Conservation (phyloP, 441 rosid genomes). For the Croton setiger region DNA sequence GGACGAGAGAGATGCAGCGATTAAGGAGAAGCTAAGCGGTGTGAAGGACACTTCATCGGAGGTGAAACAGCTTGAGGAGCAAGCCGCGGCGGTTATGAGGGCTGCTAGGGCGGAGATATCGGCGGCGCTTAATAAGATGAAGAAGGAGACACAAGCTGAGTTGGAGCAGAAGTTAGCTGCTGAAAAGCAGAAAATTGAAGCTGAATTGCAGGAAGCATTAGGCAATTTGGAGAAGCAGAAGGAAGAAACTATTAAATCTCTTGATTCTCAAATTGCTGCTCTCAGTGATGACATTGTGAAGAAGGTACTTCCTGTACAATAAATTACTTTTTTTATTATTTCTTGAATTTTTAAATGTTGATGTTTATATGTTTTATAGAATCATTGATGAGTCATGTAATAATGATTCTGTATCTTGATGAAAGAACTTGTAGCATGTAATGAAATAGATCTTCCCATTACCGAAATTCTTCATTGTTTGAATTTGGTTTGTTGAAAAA, state of each 20-base stretch:
- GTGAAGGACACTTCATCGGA: conserved; percentile 78
- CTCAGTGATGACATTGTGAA: conserved; percentile 81
- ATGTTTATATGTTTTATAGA: conserved; percentile 9
- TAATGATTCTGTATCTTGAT: no score
- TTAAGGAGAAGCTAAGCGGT: conserved; percentile 70
- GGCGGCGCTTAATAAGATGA: conserved; percentile 79
- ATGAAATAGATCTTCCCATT: no score
- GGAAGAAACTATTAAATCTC: conserved; percentile 64
- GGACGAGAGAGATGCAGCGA: conserved; percentile 73
- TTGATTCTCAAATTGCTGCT: conserved; percentile 78
- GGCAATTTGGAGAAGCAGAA: conserved; percentile 75
- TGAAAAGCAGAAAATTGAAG: conserved; percentile 77
- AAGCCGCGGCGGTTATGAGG: conserved; percentile 71
- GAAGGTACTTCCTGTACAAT: conserved; percentile 74
- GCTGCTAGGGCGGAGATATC: conserved; percentile 91
- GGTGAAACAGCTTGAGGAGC: conserved; percentile 82
- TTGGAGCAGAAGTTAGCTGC: conserved; percentile 57
- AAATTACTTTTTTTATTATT: not conserved
- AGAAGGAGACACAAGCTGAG: conserved; percentile 83
- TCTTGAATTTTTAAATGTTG: not conserved
- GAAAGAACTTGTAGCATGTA: no score
- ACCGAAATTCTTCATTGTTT: no score
- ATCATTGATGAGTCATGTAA: conserved; percentile 6
- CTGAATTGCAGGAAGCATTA: conserved; percentile 69
- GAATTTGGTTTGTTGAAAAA: no score